These are phyloP conservation scores for Pseudoturritis turrita DNA, from an alignment of 345 rosid species.

Conservation along the genomic window DNA sequence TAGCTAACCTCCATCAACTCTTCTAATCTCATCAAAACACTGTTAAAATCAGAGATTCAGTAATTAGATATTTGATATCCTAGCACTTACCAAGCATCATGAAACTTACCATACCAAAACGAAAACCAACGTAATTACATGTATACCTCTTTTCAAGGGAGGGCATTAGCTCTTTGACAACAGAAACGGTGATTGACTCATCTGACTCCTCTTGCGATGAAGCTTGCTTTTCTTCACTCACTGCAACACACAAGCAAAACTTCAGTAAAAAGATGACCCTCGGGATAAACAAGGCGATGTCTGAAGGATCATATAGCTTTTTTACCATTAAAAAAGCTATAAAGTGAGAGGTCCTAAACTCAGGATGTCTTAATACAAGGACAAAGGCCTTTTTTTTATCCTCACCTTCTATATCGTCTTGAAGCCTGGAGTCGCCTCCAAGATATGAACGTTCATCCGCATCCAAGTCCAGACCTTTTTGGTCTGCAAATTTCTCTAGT, in stretches of 20 bases:
- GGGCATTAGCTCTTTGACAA: constrained; percentile 40
- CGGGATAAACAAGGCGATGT: not conserved
- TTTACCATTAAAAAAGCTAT: not conserved
- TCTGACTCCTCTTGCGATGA: constrained; percentile 20
- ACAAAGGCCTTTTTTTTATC: not conserved
- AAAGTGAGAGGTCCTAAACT: not conserved
- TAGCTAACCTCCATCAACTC: constrained; percentile 28
- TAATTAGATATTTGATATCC: not conserved
- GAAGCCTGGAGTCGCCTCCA: constrained; percentile 33
- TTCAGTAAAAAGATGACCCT: not conserved
- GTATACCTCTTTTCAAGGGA: constrained; percentile 48
- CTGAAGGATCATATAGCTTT: not conserved
- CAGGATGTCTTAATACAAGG: not conserved
- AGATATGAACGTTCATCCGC: constrained; percentile 40
- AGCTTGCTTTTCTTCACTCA: constrained; percentile 29
- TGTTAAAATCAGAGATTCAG: constrained; percentile 24
- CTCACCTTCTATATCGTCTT: constrained; percentile 46
- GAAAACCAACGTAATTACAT: not conserved
- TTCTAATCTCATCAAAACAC: constrained; percentile 40
- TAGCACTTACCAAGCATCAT: not conserved
- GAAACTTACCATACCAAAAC: not conserved
- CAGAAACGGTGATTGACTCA: constrained; percentile 23
- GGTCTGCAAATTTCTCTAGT: constrained; percentile 45
- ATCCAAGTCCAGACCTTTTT: constrained; percentile 40
- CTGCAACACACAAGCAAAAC: constrained; percentile 3